Evolutionary conservation across 371 early-diverging fungal genomes (phyloP).

Genomic region (Rhizopus microsporus): DNA sequence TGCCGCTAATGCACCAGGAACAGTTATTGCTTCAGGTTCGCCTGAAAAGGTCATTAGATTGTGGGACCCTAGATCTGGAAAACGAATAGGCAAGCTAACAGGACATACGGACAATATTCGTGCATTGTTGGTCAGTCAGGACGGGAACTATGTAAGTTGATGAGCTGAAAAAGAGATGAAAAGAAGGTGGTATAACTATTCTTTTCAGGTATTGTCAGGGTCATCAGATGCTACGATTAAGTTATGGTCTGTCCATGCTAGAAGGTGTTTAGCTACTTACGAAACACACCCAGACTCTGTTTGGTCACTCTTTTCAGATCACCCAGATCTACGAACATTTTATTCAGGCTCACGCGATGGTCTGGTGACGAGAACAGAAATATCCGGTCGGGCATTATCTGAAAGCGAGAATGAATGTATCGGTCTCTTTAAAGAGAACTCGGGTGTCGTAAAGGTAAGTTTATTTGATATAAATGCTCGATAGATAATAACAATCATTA

Average conservation of each 20-base stretch:
- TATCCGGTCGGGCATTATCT: slow-evolving; percentile 37
- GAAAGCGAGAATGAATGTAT: slow-evolving; percentile 72
- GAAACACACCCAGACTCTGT: slow-evolving; percentile 85
- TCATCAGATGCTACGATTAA: slow-evolving; percentile 91
- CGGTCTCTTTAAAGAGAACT: slow-evolving; percentile 81
- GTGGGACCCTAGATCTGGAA: slow-evolving; percentile 85
- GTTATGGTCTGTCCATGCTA: slow-evolving; percentile 89
- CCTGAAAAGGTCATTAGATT: slow-evolving; percentile 89
- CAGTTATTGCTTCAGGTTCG: slow-evolving; percentile 78
- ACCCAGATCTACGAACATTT: slow-evolving; percentile 84
- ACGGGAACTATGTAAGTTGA: slow-evolving; percentile 75
- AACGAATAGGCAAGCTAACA: slow-evolving; percentile 73
- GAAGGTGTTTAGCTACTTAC: slow-evolving; percentile 87
- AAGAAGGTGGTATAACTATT: background rate
- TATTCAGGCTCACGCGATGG: slow-evolving; percentile 94
- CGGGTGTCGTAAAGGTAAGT: slow-evolving; percentile 77
- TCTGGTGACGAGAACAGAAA: slow-evolving; percentile 76
- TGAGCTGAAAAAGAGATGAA: background rate
- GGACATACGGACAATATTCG: slow-evolving; percentile 96
- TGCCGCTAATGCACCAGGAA: slow-evolving; percentile 71
- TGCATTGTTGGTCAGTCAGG: slow-evolving; percentile 82
- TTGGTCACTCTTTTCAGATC: slow-evolving; percentile 86
- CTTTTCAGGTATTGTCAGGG: slow-evolving; percentile 77
- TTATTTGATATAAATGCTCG: background rate
- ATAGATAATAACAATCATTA: background rate